Evolutionary conservation across 2,329 filamentous ascomycete genomes (phyloP).

Genomic region (Clarireedia paspali): DNA sequence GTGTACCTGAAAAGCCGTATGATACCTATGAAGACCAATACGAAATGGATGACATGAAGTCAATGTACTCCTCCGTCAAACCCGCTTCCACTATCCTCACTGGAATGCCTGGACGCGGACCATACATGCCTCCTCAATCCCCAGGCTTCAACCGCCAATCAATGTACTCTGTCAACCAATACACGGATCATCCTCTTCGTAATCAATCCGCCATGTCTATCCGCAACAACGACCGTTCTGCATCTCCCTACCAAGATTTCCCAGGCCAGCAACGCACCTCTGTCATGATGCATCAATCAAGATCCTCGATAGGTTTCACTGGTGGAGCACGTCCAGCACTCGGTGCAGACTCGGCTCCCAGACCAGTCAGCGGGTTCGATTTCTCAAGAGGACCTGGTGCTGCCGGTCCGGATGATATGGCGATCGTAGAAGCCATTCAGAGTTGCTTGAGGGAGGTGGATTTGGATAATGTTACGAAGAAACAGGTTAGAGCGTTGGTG

Average conservation of each 20-base stretch:
- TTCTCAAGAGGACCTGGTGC: constrained; percentile 48
- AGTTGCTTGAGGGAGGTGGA: constrained; percentile 80
- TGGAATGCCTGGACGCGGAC: constrained; percentile 62
- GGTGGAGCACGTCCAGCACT: constrained; percentile 42
- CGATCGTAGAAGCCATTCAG: constrained; percentile 80
- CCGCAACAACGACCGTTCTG: constrained; percentile 37
- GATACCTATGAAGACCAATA: constrained; percentile 70
- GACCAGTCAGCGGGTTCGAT: constrained; percentile 50
- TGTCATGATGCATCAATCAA: constrained; percentile 35
- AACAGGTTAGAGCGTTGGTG: constrained; percentile 84
- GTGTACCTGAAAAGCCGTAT: constrained; percentile 59
- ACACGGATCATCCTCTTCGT: constrained; percentile 42
- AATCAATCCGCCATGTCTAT: constrained; percentile 69
- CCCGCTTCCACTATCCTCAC: constrained; percentile 79
- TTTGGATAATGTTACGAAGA: constrained; percentile 96
- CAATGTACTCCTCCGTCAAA: constrained; percentile 88
- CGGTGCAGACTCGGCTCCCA: constrained; percentile 25
- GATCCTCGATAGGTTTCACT: constrained; percentile 29
- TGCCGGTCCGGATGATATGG: constrained; percentile 64
- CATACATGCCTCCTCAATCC: constrained; percentile 75
- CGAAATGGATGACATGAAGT: constrained; percentile 98
- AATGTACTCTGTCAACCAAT: constrained; percentile 36
- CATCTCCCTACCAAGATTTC: constrained; percentile 53
- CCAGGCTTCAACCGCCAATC: constrained; percentile 53
- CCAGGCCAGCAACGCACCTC: constrained; percentile 32